A percentile compares a stretch with the other conserved stretches of the same genome.
Evolutionary conservation across 208 protist genomes (phyloP).

Genomic region (Porcisia hertigi): DNA sequence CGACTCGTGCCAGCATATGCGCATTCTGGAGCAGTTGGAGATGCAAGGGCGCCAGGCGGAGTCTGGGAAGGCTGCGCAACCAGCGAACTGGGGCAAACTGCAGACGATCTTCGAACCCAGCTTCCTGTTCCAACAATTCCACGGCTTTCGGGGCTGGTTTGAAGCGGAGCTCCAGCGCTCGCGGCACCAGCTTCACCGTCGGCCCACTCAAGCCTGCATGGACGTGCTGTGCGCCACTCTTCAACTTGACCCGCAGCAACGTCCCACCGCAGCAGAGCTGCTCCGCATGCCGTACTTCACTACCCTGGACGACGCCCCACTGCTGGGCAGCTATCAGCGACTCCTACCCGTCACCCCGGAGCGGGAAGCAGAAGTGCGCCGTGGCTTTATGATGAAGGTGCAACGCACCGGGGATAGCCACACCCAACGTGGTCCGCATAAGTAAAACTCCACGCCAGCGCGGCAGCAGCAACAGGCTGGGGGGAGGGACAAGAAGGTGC

Average conservation of each 20-base stretch:
- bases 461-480: not conserved
- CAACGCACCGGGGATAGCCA: slow-evolving; percentile 32
- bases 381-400: slow-evolving; percentile 29
- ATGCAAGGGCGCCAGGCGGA: slow-evolving; percentile 17
- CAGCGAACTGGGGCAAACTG: slow-evolving; percentile 28
- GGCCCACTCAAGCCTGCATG: slow-evolving; percentile 60
- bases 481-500: not conserved
- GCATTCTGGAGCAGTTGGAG: slow-evolving; percentile 44
- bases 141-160: slow-evolving; percentile 79
- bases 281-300: slow-evolving; percentile 81
- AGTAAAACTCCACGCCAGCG: slow-evolving; percentile 4
- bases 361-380: slow-evolving; percentile 33
- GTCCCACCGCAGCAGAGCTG: slow-evolving; percentile 75
- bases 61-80: slow-evolving; percentile 10
- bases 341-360: slow-evolving; percentile 11
- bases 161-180: slow-evolving; percentile 50
- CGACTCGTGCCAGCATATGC: slow-evolving; percentile 49
- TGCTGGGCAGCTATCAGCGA: slow-evolving; percentile 20
- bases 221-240: slow-evolving; percentile 79
- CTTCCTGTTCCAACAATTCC: slow-evolving; percentile 61
- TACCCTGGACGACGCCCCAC: slow-evolving; percentile 30
- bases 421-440: slow-evolving; percentile 26
- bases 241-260: slow-evolving; percentile 66
- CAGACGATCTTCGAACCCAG: slow-evolving; percentile 67
- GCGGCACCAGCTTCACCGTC: slow-evolving; percentile 40